Percentiles rank a stretch among this genome's conserved stretches.
Evolutionary conservation across 495 filamentous ascomycete genomes (phyloP).

Genomic region (Lasiosphaeria hispida): DNA sequence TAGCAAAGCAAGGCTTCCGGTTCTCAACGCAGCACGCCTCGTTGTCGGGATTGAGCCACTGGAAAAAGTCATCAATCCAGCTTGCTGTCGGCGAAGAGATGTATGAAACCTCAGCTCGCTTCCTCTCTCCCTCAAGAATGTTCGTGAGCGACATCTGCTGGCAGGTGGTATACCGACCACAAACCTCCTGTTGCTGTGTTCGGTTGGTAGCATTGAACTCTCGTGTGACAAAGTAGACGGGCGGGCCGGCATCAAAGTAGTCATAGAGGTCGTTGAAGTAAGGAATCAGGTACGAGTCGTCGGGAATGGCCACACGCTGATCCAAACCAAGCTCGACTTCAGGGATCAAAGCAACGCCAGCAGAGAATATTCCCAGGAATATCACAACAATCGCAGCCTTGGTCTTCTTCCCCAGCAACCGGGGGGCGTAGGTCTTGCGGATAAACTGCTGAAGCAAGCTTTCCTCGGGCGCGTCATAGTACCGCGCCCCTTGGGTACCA

Average conservation of each 20-base stretch:
- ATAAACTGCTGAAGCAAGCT: constrained; percentile 79
- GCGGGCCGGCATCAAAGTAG: constrained; percentile 88
- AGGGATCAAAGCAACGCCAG: constrained; percentile 78
- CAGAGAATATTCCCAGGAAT: constrained; percentile 86
- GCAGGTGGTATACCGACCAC: constrained; percentile 87
- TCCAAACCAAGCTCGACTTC: constrained; percentile 84
- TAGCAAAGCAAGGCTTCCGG: constrained; percentile 69
- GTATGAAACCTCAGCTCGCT: constrained; percentile 84
- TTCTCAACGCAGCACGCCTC: constrained; percentile 73
- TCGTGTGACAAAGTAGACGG: constrained; percentile 91
- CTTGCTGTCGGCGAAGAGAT: constrained; percentile 89
- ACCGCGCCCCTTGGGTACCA: constrained; percentile 35
- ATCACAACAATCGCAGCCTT: constrained; percentile 71
- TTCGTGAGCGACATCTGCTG: constrained; percentile 79
- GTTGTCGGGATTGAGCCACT: constrained; percentile 87
- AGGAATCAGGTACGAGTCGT: constrained; percentile 85
- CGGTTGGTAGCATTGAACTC: constrained; percentile 74
- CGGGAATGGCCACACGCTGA: constrained; percentile 89
- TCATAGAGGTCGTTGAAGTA: constrained; percentile 94
- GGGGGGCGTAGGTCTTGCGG: constrained; percentile 80
- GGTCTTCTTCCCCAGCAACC: constrained; percentile 70
- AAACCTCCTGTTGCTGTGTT: constrained; percentile 75
- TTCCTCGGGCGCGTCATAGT: constrained; percentile 73
- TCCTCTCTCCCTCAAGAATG: constrained; percentile 87
- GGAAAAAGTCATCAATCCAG: constrained; percentile 95